These are phyloP conservation scores for Croton setiger DNA, from an alignment of 441 rosid species.

Conservation along the genomic window DNA sequence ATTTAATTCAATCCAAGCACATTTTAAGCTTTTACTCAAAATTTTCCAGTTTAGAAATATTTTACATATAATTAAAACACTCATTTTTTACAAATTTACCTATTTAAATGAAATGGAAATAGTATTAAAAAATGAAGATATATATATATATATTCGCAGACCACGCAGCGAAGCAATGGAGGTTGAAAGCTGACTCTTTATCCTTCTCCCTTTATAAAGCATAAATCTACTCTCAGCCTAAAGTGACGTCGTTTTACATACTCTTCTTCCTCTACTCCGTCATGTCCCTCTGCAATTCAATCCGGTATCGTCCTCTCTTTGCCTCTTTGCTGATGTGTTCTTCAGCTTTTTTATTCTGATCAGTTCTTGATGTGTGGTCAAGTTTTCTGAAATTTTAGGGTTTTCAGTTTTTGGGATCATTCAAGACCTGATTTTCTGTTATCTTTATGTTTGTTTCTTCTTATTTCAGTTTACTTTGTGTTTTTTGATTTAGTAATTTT, in stretches of 20 bases:
- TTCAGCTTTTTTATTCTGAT: background rate
- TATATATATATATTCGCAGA: constrained; percentile 20
- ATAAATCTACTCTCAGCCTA: background rate
- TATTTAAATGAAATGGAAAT: too few species aligned
- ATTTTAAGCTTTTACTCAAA: too few species aligned
- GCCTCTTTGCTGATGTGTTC: background rate
- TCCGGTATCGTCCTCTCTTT: constrained; percentile 12
- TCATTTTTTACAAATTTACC: too few species aligned
- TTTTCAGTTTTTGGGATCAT: background rate
- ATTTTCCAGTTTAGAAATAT: too few species aligned
- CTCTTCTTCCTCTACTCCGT: background rate
- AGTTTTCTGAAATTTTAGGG: constrained; percentile 8
- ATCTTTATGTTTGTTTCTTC: background rate
- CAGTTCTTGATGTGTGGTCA: constrained; percentile 11
- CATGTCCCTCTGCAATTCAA: background rate
- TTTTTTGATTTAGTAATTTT: constrained; percentile 5
- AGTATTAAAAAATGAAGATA: background rate
- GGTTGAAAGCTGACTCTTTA: constrained; percentile 25
- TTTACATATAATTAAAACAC: too few species aligned
- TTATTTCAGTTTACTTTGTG: background rate
- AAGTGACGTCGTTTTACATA: constrained; percentile 18
- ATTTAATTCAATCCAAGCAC: too few species aligned
- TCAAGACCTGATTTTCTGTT: background rate
- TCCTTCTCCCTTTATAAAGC: constrained; percentile 6
- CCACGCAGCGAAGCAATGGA: constrained; percentile 25